Evolutionary conservation across 2,329 filamentous ascomycete genomes (phyloP).

Genomic region (Nigrospora oryzae): DNA sequence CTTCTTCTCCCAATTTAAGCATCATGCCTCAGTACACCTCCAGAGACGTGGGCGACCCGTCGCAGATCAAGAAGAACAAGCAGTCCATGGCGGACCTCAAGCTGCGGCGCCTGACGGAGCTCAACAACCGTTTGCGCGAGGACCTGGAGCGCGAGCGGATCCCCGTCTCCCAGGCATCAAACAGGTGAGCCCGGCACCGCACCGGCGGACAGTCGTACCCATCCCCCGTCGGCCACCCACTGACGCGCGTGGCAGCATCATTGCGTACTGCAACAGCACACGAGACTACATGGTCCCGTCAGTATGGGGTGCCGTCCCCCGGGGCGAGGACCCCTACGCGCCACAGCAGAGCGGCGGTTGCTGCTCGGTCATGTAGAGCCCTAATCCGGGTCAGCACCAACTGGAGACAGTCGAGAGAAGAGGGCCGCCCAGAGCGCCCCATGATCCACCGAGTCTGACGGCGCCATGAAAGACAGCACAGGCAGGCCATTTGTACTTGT

Average conservation of each 20-base stretch:
- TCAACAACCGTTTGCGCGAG: slow-evolving; percentile 92
- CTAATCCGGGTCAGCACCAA: background rate
- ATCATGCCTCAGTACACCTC: slow-evolving; percentile 61
- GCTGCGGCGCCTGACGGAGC: slow-evolving; percentile 87
- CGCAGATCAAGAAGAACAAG: slow-evolving; percentile 82
- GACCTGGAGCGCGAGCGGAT: slow-evolving; percentile 93
- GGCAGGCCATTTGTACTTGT: background rate
- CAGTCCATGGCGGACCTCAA: slow-evolving; percentile 99
- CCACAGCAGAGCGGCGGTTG: slow-evolving; percentile 88
- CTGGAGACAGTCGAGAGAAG: background rate
- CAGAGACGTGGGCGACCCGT: slow-evolving; percentile 58
- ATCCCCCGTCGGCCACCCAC: background rate
- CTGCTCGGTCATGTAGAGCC: slow-evolving; percentile 81
- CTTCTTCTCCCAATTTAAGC: slow-evolving; percentile 14
- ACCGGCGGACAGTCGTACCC: background rate
- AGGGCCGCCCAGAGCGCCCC: no score
- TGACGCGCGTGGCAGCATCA: slow-evolving; percentile 56
- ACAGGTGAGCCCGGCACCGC: slow-evolving; percentile 51
- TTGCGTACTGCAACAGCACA: slow-evolving; percentile 95
- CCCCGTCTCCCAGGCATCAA: slow-evolving; percentile 87
- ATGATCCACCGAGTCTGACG: background rate
- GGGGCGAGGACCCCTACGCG: slow-evolving; percentile 96
- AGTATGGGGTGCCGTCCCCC: slow-evolving; percentile 90
- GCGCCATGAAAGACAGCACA: background rate
- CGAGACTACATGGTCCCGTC: slow-evolving; percentile 99